These are phyloP conservation scores for Oryza nivara DNA, from an alignment of 176 grass and related monocot species.

Conservation along the genomic window DNA sequence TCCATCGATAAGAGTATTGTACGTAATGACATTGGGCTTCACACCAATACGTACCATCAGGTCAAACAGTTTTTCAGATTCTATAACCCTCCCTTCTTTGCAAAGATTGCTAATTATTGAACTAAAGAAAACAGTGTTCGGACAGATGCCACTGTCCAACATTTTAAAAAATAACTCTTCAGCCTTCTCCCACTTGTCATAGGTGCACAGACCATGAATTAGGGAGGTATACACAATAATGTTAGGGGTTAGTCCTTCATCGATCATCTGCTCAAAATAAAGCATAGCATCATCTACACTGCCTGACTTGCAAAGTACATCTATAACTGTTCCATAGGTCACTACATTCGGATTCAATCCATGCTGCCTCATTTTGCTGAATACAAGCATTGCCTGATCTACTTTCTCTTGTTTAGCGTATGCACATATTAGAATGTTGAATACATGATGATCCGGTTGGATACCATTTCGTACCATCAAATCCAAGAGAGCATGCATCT, in stretches of 20 bases:
- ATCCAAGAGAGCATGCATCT: too few relatives aligned
- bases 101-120: background rate
- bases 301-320: background rate
- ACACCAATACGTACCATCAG: too few relatives aligned
- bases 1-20: too few relatives aligned
- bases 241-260: too few relatives aligned
- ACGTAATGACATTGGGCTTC: too few relatives aligned
- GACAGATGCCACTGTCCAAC: slow-evolving; percentile 3
- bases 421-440: slow-evolving; percentile 11
- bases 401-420: background rate
- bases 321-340: too few relatives aligned
- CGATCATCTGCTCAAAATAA: too few relatives aligned
- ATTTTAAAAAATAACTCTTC: slow-evolving; percentile 43
- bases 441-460: background rate
- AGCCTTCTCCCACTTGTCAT: slow-evolving; percentile 29
- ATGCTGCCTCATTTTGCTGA: too few relatives aligned
- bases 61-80: background rate
- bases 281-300: too few relatives aligned
- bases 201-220: background rate
- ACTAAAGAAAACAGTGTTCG: background rate
- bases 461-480: background rate
- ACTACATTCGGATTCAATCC: too few relatives aligned
- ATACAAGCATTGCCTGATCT: background rate
- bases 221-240: background rate
- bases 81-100: background rate